These are phyloP conservation scores for Podosphaera leucotricha DNA, from an alignment of 2,329 filamentous ascomycete species.

Conservation along the genomic window DNA sequence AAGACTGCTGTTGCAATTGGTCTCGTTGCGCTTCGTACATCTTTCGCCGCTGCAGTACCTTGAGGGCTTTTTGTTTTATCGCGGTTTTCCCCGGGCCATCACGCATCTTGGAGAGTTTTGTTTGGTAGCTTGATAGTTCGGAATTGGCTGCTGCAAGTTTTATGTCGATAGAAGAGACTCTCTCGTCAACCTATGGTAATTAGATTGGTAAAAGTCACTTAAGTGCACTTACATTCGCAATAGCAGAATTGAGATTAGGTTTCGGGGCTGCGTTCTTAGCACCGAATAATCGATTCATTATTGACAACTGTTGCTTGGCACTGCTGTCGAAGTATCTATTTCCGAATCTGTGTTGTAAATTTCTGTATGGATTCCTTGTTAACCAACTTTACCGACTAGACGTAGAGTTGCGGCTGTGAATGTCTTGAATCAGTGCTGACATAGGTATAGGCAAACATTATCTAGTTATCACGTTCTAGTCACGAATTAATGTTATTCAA, in stretches of 20 bases:
- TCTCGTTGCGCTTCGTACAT: conserved; percentile 87
- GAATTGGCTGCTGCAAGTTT: conserved; percentile 83
- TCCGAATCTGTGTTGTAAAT: not conserved
- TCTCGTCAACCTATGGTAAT: conserved; percentile 40
- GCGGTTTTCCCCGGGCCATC: conserved; percentile 85
- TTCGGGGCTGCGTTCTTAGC: conserved; percentile 70
- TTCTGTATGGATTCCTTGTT: too few relatives aligned
- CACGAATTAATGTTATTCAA: too few relatives aligned
- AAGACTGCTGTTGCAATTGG: conserved; percentile 79
- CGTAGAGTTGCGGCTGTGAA: too few relatives aligned
- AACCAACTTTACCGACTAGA: too few relatives aligned
- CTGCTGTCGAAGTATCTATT: not conserved
- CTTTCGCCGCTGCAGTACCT: conserved; percentile 79
- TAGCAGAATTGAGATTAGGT: conserved; percentile 64
- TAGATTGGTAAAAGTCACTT: conserved; percentile 3
- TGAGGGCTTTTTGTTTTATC: conserved; percentile 82
- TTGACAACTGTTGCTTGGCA: conserved; percentile 9
- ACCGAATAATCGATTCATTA: conserved; percentile 92
- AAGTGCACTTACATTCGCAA: conserved; percentile 38
- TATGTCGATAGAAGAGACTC: conserved; percentile 72
- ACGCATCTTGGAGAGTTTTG: conserved; percentile 75
- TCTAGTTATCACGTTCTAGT: too few relatives aligned
- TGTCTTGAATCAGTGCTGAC: too few relatives aligned
- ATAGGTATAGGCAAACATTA: too few relatives aligned
- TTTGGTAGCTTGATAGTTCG: conserved; percentile 71